phyloP scores from a whole-genome alignment of 2,329 filamentous ascomycete genomes.

The Cercospora janseana region DNA sequence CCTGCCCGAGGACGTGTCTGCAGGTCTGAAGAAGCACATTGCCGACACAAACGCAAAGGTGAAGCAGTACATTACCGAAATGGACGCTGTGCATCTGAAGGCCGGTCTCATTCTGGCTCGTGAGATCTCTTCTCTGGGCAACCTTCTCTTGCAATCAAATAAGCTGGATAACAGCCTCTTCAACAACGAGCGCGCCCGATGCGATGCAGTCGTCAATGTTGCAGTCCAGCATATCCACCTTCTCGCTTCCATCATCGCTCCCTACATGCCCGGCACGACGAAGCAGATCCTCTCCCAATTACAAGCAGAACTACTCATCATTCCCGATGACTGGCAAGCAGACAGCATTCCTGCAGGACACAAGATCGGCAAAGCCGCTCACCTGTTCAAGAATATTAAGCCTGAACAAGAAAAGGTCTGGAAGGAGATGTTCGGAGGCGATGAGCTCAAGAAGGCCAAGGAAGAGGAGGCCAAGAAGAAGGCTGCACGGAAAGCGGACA shows the following conservation, averaged over 20 bases:
- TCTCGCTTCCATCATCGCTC: slow-evolving; percentile 72
- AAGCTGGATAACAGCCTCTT: slow-evolving; percentile 62
- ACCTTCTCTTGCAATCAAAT: slow-evolving; percentile 59
- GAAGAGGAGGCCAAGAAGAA: slow-evolving; percentile 62
- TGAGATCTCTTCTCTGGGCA: slow-evolving; percentile 63
- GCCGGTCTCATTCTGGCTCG: slow-evolving; percentile 64
- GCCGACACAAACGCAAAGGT: slow-evolving; percentile 65
- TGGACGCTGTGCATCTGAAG: slow-evolving; percentile 71
- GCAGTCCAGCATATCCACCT: slow-evolving; percentile 82
- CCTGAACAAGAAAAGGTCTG: slow-evolving; percentile 79
- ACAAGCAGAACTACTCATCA: slow-evolving; percentile 43
- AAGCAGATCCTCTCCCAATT: slow-evolving; percentile 76
- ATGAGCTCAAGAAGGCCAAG: slow-evolving; percentile 66
- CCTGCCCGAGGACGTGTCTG: slow-evolving; percentile 43
- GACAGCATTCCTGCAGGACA: slow-evolving; percentile 66
- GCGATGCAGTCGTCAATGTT: slow-evolving; percentile 67
- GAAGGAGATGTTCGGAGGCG: slow-evolving; percentile 71
- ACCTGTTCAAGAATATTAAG: slow-evolving; percentile 82
- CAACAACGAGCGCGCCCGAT: slow-evolving; percentile 57
- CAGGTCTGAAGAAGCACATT: slow-evolving; percentile 44
- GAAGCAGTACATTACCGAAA: slow-evolving; percentile 63
- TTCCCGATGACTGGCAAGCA: slow-evolving; percentile 59
- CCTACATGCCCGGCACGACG: slow-evolving; percentile 81
- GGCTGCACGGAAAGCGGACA: slow-evolving; percentile 60
- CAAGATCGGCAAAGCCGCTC: slow-evolving; percentile 74